phyloP scores from a whole-genome alignment of 2,329 filamentous ascomycete species.

The Coniochaeta sp. region DNA sequence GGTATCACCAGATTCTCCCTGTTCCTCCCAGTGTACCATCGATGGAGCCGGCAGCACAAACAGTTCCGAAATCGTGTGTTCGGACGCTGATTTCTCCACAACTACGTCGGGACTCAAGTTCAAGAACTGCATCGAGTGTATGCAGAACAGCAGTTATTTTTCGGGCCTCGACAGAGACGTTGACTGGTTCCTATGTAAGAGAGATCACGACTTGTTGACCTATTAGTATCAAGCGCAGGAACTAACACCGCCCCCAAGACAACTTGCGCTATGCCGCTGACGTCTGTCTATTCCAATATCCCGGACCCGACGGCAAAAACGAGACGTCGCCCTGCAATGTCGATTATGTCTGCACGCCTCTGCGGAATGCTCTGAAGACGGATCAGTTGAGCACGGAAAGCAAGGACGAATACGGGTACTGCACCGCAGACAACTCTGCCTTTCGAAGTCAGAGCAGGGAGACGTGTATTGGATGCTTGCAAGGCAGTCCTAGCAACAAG shows the following conservation, averaged over 20 bases:
- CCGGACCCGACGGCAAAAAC: neutral
- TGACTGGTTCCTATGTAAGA: neutral
- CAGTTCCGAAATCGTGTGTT: constrained; percentile 1
- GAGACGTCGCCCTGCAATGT: neutral
- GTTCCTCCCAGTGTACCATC: neutral
- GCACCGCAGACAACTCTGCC: constrained; percentile 1
- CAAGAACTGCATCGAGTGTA: neutral
- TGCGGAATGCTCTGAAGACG: neutral
- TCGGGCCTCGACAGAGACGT: neutral
- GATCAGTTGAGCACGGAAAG: neutral
- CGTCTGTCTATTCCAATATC: neutral
- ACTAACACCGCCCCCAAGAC: neutral
- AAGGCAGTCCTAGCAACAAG: neutral
- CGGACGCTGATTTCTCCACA: neutral
- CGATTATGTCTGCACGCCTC: constrained; percentile 2
- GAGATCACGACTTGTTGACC: neutral
- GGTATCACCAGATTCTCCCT: neutral
- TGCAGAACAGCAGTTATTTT: neutral
- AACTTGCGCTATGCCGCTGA: constrained; percentile 1
- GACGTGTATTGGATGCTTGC: neutral
- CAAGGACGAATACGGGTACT: neutral
- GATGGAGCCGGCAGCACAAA: neutral
- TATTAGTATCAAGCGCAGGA: neutral
- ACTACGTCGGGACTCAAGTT: neutral
- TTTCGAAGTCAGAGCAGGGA: constrained; percentile 1